These are phyloP conservation scores for Clarireedia paspali DNA, from an alignment of 2,329 filamentous ascomycete species.

Conservation along the genomic window DNA sequence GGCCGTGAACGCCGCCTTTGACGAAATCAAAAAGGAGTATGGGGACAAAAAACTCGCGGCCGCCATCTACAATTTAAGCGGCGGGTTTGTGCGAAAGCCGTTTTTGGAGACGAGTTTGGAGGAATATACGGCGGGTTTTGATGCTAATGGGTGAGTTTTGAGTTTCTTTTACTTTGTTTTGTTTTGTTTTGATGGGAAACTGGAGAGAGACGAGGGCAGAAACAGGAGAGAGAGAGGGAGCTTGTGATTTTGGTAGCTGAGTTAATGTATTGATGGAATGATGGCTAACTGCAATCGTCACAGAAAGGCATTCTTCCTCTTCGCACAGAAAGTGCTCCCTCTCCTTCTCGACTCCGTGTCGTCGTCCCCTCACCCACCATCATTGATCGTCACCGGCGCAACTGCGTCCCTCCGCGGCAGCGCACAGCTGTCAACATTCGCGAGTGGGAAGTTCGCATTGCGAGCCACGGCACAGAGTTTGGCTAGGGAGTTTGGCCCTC, in stretches of 20 bases:
- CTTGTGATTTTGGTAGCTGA: no score
- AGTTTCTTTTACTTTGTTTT: background rate
- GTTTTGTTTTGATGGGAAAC: background rate
- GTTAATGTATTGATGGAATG: background rate
- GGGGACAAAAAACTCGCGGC: constrained; percentile 46
- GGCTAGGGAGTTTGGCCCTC: constrained; percentile 74
- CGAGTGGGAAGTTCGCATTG: constrained; percentile 72
- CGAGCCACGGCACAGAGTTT: constrained; percentile 68
- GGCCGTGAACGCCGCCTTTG: constrained; percentile 50
- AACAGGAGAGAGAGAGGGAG: no score
- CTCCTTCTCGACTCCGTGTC: constrained; percentile 56
- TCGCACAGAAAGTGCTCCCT: constrained; percentile 65
- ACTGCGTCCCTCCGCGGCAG: constrained; percentile 72
- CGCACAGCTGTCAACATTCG: constrained; percentile 62
- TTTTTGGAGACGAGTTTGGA: constrained; percentile 48
- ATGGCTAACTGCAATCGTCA: background rate
- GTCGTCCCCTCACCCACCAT: constrained; percentile 56
- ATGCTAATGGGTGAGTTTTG: constrained; percentile 42
- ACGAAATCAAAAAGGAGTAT: constrained; percentile 49
- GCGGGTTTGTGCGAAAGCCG: constrained; percentile 42
- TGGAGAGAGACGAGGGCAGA: background rate
- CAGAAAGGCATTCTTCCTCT: constrained; percentile 59
- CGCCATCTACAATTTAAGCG: constrained; percentile 63
- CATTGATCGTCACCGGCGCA: constrained; percentile 79
- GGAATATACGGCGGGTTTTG: constrained; percentile 41